These are phyloP conservation scores for Phascolomyces articulosus DNA, from an alignment of 371 early-diverging fungal species.

Conservation along the genomic window DNA sequence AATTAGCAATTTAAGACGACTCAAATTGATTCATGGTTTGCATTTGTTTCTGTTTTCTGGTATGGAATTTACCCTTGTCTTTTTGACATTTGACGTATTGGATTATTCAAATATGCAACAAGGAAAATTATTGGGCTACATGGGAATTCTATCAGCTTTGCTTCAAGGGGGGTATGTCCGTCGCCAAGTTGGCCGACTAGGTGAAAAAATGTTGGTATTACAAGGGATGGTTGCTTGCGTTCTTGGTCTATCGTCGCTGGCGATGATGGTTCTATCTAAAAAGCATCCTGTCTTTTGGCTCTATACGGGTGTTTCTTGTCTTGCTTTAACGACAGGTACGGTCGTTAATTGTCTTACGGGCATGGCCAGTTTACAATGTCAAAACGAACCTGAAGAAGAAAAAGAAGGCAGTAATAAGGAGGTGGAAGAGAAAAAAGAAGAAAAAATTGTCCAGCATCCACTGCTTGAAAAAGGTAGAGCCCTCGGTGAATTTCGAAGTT, in stretches of 20 bases:
- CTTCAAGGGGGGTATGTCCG: slow-evolving; percentile 95
- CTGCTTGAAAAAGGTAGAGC: slow-evolving; percentile 66
- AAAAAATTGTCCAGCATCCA: slow-evolving; percentile 15
- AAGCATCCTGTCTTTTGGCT: slow-evolving; percentile 18
- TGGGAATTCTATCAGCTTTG: slow-evolving; percentile 86
- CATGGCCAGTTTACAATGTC: slow-evolving; percentile 66
- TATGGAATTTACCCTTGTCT: slow-evolving; percentile 98
- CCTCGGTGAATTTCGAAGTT: slow-evolving; percentile 86
- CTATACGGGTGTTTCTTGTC: slow-evolving; percentile 67
- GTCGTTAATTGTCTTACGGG: slow-evolving; percentile 91
- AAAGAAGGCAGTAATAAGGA: slow-evolving; percentile 35
- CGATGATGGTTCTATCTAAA: slow-evolving; percentile 23
- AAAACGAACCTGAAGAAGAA: slow-evolving; percentile 30
- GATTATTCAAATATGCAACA: slow-evolving; percentile 87
- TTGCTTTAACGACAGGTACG: slow-evolving; percentile 92
- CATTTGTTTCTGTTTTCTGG: slow-evolving; percentile 94
- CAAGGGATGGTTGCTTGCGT: slow-evolving; percentile 82
- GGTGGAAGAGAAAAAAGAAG: no score
- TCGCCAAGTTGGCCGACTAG: slow-evolving; percentile 67
- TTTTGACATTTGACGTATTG: slow-evolving; percentile 91
- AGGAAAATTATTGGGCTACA: slow-evolving; percentile 84
- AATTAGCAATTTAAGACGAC: slow-evolving; percentile 45
- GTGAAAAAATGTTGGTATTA: slow-evolving; percentile 72
- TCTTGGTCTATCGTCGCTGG: slow-evolving; percentile 69
- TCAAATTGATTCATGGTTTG: slow-evolving; percentile 79